A percentile compares a stretch with the other conserved stretches of the same genome.
phyloP scores from a whole-genome alignment of 1,284 basidiomycete species.

The Tilletia caries region DNA sequence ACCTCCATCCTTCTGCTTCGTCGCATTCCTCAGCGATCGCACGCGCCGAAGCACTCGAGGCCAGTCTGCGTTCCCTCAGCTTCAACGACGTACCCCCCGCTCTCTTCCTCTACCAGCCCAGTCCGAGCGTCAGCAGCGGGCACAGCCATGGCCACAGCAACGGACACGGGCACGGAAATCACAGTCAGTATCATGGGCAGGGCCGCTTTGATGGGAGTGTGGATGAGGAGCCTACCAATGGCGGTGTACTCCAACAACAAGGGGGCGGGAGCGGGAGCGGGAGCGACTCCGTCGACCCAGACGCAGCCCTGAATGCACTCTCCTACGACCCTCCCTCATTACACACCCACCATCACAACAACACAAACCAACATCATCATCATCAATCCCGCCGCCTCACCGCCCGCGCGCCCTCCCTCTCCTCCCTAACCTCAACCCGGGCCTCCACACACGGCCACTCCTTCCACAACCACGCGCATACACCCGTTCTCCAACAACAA shows the following conservation, averaged over 20 bases:
- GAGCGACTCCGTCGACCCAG: neutral
- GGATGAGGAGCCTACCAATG: neutral
- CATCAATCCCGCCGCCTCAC: neutral
- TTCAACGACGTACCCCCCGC: neutral
- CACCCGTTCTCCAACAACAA: neutral
- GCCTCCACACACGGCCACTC: conserved; percentile 3
- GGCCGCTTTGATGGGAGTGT: neutral
- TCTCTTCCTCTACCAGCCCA: conserved; percentile 4
- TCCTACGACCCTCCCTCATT: neutral
- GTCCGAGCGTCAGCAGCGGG: neutral
- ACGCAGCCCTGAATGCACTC: neutral
- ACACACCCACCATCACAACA: neutral
- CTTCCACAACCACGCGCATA: conserved; percentile 2
- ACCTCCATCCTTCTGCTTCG: neutral
- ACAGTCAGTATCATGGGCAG: neutral
- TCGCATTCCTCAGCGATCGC: neutral
- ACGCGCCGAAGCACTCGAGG: conserved; percentile 2
- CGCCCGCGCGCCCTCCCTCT: neutral
- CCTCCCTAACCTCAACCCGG: neutral
- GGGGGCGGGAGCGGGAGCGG: neutral
- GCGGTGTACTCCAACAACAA: neutral
- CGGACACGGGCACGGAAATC: neutral
- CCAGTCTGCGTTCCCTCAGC: neutral
- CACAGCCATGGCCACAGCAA: neutral
- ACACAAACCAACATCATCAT: too few species aligned